These are phyloP conservation scores for Aspergillus cavernicola DNA, from an alignment of 495 filamentous ascomycete species.

Conservation along the genomic window DNA sequence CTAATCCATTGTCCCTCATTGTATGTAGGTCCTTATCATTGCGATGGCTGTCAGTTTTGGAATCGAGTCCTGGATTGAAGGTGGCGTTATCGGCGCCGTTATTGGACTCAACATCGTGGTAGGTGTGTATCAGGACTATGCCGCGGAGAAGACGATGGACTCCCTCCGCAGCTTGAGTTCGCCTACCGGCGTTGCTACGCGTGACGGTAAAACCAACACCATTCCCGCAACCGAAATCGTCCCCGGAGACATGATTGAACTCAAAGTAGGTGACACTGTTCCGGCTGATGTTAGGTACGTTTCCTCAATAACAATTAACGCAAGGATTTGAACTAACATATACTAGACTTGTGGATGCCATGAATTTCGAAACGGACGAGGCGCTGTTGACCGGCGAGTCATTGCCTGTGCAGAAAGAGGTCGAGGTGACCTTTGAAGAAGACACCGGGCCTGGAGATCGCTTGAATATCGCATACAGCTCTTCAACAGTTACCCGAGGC, in stretches of 20 bases:
- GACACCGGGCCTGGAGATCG: slow-evolving; percentile 65
- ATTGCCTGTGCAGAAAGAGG: slow-evolving; percentile 63
- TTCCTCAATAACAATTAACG: not conserved
- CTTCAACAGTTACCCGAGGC: slow-evolving; percentile 68
- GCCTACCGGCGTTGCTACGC: slow-evolving; percentile 55
- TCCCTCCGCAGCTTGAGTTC: slow-evolving; percentile 61
- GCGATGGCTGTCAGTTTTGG: slow-evolving; percentile 70
- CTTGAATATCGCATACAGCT: slow-evolving; percentile 67
- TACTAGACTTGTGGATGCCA: slow-evolving; percentile 54
- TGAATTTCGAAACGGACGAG: slow-evolving; percentile 73
- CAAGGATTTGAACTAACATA: slow-evolving; percentile 1
- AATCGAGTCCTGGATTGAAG: slow-evolving; percentile 68
- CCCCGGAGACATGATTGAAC: slow-evolving; percentile 63
- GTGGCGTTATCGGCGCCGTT: slow-evolving; percentile 62
- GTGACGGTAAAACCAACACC: slow-evolving; percentile 49
- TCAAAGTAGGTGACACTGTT: slow-evolving; percentile 82
- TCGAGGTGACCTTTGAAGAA: slow-evolving; percentile 36
- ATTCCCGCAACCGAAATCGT: slow-evolving; percentile 55
- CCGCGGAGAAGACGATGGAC: slow-evolving; percentile 74
- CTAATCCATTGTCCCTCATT: not conserved
- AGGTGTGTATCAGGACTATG: slow-evolving; percentile 68
- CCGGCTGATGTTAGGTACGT: slow-evolving; percentile 62
- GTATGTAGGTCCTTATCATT: slow-evolving; percentile 55
- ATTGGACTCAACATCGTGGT: slow-evolving; percentile 65
- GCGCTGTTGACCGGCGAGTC: slow-evolving; percentile 75